Evolutionary conservation across 352 stramenopile genomes (phyloP).

Genomic region (Pythium monospermum): DNA sequence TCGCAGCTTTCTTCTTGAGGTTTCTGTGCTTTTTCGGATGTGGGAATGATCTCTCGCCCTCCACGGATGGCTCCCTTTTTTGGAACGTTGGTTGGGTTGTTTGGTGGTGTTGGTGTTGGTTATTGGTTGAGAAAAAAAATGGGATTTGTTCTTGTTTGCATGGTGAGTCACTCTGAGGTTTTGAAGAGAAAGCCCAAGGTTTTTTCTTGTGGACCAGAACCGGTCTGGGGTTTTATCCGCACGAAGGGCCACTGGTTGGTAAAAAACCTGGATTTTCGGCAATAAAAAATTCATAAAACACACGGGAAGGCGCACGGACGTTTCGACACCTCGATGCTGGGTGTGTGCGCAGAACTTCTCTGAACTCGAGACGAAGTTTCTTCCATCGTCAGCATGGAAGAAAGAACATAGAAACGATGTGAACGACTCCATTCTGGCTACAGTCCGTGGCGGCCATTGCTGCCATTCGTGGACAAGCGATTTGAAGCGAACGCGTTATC

Average conservation of each 20-base stretch:
- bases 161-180: background rate
- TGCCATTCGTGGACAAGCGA: no score
- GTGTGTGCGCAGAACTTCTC: slow-evolving; percentile 17
- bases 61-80: no score
- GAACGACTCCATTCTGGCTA: no score
- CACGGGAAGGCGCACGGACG: slow-evolving; percentile 3
- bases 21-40: slow-evolving; percentile 44
- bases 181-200: slow-evolving; percentile 5
- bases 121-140: no score
- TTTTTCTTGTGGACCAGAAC: slow-evolving; percentile 16
- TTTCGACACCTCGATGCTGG: slow-evolving; percentile 3
- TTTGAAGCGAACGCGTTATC: no score
- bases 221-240: background rate
- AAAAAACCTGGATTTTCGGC: no score
- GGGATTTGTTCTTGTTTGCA: no score
- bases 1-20: slow-evolving; percentile 20
- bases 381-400: slow-evolving; percentile 19
- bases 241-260: slow-evolving; percentile 8
- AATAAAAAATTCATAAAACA: slow-evolving; percentile 7
- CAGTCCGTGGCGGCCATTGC: no score
- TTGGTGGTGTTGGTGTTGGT: slow-evolving; percentile 1
- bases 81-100: no score
- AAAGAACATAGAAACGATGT: slow-evolving; percentile 5
- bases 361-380: slow-evolving; percentile 25
- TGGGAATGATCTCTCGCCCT: slow-evolving; percentile 8